Conservation (phyloP, 352 stramenopile species). For the Phytopythium montanum region DNA sequence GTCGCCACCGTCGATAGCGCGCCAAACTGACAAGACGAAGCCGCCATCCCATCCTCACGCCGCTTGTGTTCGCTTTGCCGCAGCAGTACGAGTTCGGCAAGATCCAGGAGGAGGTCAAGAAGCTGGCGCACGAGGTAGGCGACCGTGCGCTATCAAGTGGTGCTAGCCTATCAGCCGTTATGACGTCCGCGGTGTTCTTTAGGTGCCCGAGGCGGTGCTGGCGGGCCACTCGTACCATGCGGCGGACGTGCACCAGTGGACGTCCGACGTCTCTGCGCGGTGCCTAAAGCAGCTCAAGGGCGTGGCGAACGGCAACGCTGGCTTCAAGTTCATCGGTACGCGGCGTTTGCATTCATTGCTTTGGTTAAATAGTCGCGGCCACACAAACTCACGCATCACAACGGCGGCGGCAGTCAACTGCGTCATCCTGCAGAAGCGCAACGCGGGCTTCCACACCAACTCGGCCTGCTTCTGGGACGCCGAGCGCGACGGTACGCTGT, state of each 20-base stretch:
- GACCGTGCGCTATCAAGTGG: background rate
- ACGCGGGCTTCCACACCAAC: slow-evolving; percentile 84
- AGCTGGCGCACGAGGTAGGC: slow-evolving; percentile 71
- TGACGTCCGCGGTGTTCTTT: background rate
- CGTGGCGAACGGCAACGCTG: slow-evolving; percentile 77
- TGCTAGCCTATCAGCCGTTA: background rate
- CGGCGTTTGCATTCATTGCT: slow-evolving; percentile 3
- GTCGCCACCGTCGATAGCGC: too few species aligned
- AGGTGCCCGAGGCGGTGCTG: slow-evolving; percentile 77
- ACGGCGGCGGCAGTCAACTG: slow-evolving; percentile 67
- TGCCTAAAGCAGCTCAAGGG: slow-evolving; percentile 84
- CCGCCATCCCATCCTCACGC: background rate
- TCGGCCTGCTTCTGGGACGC: slow-evolving; percentile 87
- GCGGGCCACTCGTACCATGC: slow-evolving; percentile 68
- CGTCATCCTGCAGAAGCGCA: slow-evolving; percentile 87
- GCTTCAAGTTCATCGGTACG: slow-evolving; percentile 88
- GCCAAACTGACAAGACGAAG: too few species aligned
- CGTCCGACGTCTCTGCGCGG: slow-evolving; percentile 65
- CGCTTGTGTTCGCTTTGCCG: background rate
- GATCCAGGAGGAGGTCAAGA: slow-evolving; percentile 88
- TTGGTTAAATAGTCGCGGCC: slow-evolving; percentile 33
- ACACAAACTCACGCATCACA: slow-evolving; percentile 11
- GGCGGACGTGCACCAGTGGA: slow-evolving; percentile 79
- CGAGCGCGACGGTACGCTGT: slow-evolving; percentile 57
- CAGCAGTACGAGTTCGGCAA: slow-evolving; percentile 76